Evolutionary conservation across 148 eudicot genomes (phyloP), one percentile per base, ranked within the genome.

Genomic region (Arbutus unedo): DNA sequence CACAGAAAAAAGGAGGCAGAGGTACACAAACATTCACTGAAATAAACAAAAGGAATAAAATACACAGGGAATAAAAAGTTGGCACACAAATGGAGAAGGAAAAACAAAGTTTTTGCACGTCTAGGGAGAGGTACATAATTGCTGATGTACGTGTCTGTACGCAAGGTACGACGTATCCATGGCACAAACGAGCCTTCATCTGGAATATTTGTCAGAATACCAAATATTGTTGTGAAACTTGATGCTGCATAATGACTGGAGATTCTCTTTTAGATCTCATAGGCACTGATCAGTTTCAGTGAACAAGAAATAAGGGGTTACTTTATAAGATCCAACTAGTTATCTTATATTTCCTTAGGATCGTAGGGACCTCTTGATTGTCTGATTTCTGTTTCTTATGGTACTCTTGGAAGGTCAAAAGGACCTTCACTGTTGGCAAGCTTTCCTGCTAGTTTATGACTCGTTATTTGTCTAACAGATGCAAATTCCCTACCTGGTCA

Each of bases 1-100:
- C 91, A 90, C 82, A 83, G 80, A 76, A 87, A 88, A 86, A 89
- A 73, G 74, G 89, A 91, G 93, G 92, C 90, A 77, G 86, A 89
- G 93, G 98, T 94, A 74, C 55, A 38, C 4, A 78, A 51, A 8
- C 50, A 56, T 44, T 62, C 25, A 16, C 73, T 51, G 50, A 68
- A 80, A 49, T 38, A 55, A 77, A 77, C 4, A 2, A 54, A 77
- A 14, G 23, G n/a, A 45, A 73, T 16, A 48, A 44, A 44, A 21
- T 16, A n/a, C 5, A 74, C 14, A 71, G 50, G 2, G 8, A 25
- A 51, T 21, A 76, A 51, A 25, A n/a, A 16, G 44, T 15, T 25
- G 14, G 5, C 4, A 1, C 11, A 53, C 56, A 9, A 74, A 13
- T 8, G 77, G 53, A 21, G 3, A 8, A 48, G 55, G 3, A 74